These are phyloP conservation scores for Aspergillus ustus DNA, from an alignment of 2,329 filamentous ascomycete genomes.

Conservation along the genomic window DNA sequence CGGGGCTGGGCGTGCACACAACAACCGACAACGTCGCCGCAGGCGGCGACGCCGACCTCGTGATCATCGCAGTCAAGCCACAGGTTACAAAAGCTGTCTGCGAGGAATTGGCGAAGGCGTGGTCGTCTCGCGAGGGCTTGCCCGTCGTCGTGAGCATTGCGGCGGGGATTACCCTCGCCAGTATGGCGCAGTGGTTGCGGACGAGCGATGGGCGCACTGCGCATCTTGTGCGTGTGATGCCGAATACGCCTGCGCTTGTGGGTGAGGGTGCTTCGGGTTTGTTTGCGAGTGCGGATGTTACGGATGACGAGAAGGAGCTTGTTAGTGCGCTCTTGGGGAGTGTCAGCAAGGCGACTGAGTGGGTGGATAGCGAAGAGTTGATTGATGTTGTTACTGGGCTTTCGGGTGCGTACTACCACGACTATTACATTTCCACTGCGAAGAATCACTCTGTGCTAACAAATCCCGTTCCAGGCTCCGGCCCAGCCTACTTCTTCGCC, in stretches of 20 bases:
- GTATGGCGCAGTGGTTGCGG: conserved; percentile 35
- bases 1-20: conserved; percentile 34
- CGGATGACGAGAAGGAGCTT: conserved; percentile 35
- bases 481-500: conserved; percentile 43
- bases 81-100: conserved; percentile 40
- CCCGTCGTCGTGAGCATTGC: conserved; percentile 42
- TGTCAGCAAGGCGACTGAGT: conserved; percentile 40
- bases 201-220: conserved; percentile 30
- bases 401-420: conserved; percentile 33
- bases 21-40: conserved; percentile 37
- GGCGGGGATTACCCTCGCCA: conserved; percentile 39
- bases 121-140: conserved; percentile 29
- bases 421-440: not conserved
- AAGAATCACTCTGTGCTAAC: too few species aligned
- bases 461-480: conserved; percentile 31
- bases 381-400: conserved; percentile 43
- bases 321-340: conserved; percentile 35
- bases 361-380: conserved; percentile 40
- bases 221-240: conserved; percentile 42
- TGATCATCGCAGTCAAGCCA: conserved; percentile 42
- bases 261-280: conserved; percentile 39
- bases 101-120: conserved; percentile 35
- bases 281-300: conserved; percentile 34
- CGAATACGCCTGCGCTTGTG: conserved; percentile 40
- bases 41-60: conserved; percentile 33